Evolutionary conservation across 768 basidiomycete genomes (phyloP).

Genomic region (Paxillus ammoniavirescens): DNA sequence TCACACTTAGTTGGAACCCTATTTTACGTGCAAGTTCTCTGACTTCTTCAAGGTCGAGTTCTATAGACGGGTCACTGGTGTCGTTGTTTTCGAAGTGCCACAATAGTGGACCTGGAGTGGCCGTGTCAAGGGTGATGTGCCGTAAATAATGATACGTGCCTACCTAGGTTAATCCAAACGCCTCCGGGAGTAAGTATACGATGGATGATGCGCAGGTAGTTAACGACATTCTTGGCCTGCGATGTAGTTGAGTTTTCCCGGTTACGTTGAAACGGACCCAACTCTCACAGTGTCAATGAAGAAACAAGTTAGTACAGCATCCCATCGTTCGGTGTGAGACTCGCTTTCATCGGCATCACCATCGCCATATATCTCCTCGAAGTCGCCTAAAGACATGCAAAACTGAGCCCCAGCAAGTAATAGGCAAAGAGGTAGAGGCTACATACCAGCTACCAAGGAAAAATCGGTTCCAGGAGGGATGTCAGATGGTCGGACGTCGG

Average conservation of each 20-base stretch:
- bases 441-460: slow-evolving; percentile 80
- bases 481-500: slow-evolving; percentile 79
- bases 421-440: not conserved
- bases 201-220: slow-evolving; percentile 87
- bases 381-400: slow-evolving; percentile 61
- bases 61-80: slow-evolving; percentile 78
- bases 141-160: slow-evolving; percentile 6
- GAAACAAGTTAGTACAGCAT: slow-evolving; percentile 91
- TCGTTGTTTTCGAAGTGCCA: slow-evolving; percentile 97
- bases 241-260: not conserved
- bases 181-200: slow-evolving; percentile 81
- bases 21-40: slow-evolving; percentile 69
- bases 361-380: slow-evolving; percentile 84
- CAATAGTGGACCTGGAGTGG: slow-evolving; percentile 70
- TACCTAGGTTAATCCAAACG: slow-evolving; percentile 88
- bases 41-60: slow-evolving; percentile 87
- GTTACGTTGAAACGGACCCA: not conserved
- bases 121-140: not conserved
- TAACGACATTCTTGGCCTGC: slow-evolving; percentile 89
- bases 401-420: not conserved
- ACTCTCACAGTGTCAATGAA: slow-evolving; percentile 87
- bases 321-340: slow-evolving; percentile 78
- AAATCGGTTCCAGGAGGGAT: slow-evolving; percentile 67
- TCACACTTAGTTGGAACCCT: slow-evolving; percentile 80
- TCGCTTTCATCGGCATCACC: slow-evolving; percentile 50